Evolutionary conservation across 192 early-diverging fungal genomes (phyloP).

Genomic region (Diversispora eburnea): DNA sequence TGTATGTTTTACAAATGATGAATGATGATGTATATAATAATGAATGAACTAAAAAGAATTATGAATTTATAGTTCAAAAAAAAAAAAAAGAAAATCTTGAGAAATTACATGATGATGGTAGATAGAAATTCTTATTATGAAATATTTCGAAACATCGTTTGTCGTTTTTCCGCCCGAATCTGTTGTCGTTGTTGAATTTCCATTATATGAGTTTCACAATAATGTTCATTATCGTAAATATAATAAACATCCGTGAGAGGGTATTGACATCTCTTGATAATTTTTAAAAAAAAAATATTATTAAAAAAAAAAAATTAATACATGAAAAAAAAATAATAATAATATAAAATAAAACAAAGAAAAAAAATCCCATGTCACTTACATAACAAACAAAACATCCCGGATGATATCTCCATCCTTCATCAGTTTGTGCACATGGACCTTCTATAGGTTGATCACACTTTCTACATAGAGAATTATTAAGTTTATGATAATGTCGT

Average conservation of each 20-base stretch:
- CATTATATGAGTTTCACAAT: conserved; percentile 71
- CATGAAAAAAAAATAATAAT: neutral
- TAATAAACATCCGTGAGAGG: conserved; percentile 69
- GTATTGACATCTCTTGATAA: conserved; percentile 44
- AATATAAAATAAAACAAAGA: neutral
- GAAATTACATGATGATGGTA: too few relatives aligned
- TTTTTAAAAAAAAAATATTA: neutral
- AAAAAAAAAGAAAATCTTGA: too few relatives aligned
- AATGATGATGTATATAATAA: too few relatives aligned
- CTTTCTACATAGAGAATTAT: conserved; percentile 75
- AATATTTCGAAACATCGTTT: conserved; percentile 52
- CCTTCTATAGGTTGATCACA: conserved; percentile 86
- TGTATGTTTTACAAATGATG: too few relatives aligned
- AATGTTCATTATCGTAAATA: conserved; percentile 60
- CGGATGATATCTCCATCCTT: conserved; percentile 84
- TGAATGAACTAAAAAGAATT: too few relatives aligned
- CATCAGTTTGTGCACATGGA: conserved; percentile 81
- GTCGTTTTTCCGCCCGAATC: conserved; percentile 57
- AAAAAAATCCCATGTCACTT: conserved; percentile 16
- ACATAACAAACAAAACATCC: conserved; percentile 75
- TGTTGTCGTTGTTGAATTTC: conserved; percentile 57
- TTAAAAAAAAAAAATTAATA: neutral
- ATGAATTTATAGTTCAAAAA: too few relatives aligned
- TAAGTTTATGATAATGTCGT: conserved; percentile 82
- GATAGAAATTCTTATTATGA: neutral